Evolutionary conservation across 495 filamentous ascomycete species (phyloP), one percentile per base, ranked within the genome.

Genomic region (Podospora tetraspora): DNA sequence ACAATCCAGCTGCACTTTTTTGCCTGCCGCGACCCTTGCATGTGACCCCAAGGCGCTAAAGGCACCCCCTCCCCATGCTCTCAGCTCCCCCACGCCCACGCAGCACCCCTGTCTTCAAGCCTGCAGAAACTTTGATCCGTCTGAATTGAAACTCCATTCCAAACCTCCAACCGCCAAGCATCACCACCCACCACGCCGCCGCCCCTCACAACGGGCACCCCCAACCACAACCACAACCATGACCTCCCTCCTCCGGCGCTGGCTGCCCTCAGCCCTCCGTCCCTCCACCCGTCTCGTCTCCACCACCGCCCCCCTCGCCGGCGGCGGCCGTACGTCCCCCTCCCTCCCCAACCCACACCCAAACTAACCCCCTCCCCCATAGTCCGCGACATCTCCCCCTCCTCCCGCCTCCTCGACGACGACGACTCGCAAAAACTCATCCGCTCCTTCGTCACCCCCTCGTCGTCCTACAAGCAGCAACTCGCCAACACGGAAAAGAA

Each of bases 1-100:
- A 52, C 43, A 19, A 19, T n/a, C 71, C 72, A 74, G 68, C 59
- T 29, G 23, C 16, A 68, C 34, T 56, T 58, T 25, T 62, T 24
- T 65, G 43, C 63, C 56, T 59, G 63, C 64, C 67, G 67, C 19
- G 19, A 52, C 43, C 43, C 19, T 8, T 52, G 43, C 43, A 52
- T 16, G 29, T 1, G 13, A 37, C 32, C 32, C 32, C 34, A 43
- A 27, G 27, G 34, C 34, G 43, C 43, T 52, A 52, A 52, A 52
- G n/a, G 8, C 19, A n/a, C 43, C 43, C 43, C 43, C n/a, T 19
- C 43, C 43, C 43, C n/a, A 16, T 6, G 32, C 37, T 6, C 16
- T 16, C 32, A 34, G 32, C 32, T 34, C 32, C 32, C 32, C 13
- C 37, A 43, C 37, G 43, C 43, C 37, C 37, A 4, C 13, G 0